phyloP scores from a whole-genome alignment of 225 moss, liverwort and hornwort species.

The Rhytidiadelphus loreus region DNA sequence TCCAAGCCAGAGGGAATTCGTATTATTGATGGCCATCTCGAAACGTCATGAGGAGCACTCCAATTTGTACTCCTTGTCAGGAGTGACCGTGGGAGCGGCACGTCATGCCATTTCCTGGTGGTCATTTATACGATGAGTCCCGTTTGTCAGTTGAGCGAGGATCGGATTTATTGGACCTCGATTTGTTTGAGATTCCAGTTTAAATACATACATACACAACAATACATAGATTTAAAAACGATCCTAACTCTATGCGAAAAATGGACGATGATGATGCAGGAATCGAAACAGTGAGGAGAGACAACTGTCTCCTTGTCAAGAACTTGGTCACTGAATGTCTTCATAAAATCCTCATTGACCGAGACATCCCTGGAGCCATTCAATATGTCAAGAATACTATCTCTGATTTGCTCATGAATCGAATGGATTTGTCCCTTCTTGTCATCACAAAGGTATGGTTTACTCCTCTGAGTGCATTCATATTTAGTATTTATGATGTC shows the following conservation, averaged over 20 bases:
- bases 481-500: background rate
- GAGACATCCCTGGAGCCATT: conserved; percentile 80
- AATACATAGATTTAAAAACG: background rate
- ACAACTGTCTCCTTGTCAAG: conserved; percentile 96
- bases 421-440: conserved; percentile 97
- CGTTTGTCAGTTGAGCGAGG: background rate
- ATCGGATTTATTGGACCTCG: background rate
- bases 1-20: background rate
- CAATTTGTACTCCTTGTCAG: background rate
- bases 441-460: conserved; percentile 81
- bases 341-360: conserved; percentile 87
- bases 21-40: background rate
- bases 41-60: background rate
- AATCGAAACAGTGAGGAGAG: conserved; percentile 96
- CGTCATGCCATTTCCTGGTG: background rate
- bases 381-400: conserved; percentile 95
- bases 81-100: background rate
- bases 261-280: conserved; percentile 30
- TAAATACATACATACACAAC: background rate
- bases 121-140: background rate
- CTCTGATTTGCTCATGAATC: conserved; percentile 94
- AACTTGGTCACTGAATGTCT: conserved; percentile 96
- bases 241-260: background rate
- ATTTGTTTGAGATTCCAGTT: background rate
- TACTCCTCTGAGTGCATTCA: background rate